Evolutionary conservation across 2,329 filamentous ascomycete genomes (phyloP).

Genomic region (Aspergillus ochraceus): DNA sequence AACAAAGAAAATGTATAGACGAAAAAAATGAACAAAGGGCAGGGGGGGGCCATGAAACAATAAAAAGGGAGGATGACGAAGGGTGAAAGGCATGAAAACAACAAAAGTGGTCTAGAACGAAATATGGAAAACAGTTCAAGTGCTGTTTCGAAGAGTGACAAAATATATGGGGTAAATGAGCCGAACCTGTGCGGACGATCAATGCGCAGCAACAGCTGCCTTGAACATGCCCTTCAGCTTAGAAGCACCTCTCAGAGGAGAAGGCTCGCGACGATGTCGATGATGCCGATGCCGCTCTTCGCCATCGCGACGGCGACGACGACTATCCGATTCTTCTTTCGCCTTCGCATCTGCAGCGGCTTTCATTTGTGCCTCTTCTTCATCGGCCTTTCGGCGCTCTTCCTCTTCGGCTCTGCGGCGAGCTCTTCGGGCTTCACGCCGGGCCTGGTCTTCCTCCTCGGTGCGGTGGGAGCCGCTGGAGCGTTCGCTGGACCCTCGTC

Average conservation of each 20-base stretch:
- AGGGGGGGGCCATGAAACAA: neutral
- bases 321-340: constrained; percentile 20
- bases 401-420: constrained; percentile 24
- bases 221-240: constrained; percentile 33
- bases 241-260: constrained; percentile 27
- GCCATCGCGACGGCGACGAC: constrained; percentile 24
- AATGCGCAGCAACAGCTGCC: constrained; percentile 31
- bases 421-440: constrained; percentile 24
- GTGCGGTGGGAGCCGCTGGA: constrained; percentile 28
- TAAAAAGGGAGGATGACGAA: neutral
- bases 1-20: neutral
- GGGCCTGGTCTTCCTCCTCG: constrained; percentile 30
- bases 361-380: constrained; percentile 8
- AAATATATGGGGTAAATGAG: neutral
- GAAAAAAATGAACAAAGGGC: neutral
- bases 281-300: constrained; percentile 28
- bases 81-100: constrained; percentile 2
- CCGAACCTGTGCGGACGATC: constrained; percentile 2
- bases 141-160: neutral
- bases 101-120: neutral
- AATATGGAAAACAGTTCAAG: neutral
- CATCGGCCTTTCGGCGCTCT: constrained; percentile 17
- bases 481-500: constrained; percentile 23
- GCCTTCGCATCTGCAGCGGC: constrained; percentile 3
- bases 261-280: constrained; percentile 29